phyloP scores from a whole-genome alignment of 306 rosid genomes.

The Lithocarpus polystachyus region DNA sequence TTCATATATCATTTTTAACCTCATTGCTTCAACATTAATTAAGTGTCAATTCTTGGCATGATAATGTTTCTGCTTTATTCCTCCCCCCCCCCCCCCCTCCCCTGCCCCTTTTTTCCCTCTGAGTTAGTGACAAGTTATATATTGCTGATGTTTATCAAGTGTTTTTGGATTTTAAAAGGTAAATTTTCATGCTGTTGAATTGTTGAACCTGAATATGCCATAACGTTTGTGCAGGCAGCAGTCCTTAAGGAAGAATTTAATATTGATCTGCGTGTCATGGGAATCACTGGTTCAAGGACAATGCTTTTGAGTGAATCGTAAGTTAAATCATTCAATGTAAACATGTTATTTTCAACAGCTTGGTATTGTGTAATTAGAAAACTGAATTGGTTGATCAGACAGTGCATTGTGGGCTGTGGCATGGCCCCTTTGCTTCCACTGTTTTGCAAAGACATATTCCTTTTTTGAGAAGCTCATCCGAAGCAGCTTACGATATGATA shows the following conservation, averaged over 20 bases:
- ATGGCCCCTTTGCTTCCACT: background rate
- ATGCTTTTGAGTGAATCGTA: constrained; percentile 87
- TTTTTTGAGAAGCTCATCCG: no score
- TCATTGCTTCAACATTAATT: background rate
- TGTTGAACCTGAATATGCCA: background rate
- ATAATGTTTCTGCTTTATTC: background rate
- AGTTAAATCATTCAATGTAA: constrained; percentile 35
- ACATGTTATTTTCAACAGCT: background rate
- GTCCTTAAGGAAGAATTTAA: constrained; percentile 87
- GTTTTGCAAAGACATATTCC: no score
- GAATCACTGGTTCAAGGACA: constrained; percentile 72
- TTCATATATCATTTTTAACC: background rate
- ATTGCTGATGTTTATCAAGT: background rate
- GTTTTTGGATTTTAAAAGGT: background rate
- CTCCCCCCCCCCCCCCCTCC: no score
- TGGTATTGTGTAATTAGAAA: background rate
- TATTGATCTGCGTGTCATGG: constrained; percentile 95
- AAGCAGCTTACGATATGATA: no score
- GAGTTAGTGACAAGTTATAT: no score
- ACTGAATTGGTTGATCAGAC: background rate
- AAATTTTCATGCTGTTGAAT: background rate
- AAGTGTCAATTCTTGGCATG: background rate
- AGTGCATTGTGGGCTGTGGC: background rate
- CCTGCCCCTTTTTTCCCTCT: no score
- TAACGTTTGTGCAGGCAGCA: constrained; percentile 56